These are phyloP conservation scores for Geotrichum bryndzae DNA, from an alignment of 1,139 yeast genomes.

Conservation along the genomic window DNA sequence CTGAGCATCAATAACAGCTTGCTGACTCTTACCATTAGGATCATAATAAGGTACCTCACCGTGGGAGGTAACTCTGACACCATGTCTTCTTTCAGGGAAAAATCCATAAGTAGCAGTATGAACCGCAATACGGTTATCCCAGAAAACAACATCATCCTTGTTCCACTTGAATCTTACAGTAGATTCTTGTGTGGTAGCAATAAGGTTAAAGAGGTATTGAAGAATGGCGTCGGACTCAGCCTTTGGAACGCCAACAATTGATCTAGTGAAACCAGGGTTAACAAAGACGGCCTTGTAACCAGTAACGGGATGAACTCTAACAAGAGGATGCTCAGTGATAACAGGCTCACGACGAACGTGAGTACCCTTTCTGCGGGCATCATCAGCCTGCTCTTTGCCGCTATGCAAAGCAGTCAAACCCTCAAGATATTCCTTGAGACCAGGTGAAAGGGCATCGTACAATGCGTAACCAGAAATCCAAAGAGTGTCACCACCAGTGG, in stretches of 20 bases:
- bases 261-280: slow-evolving; percentile 56
- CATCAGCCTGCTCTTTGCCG: slow-evolving; percentile 62
- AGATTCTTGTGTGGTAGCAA: slow-evolving; percentile 48
- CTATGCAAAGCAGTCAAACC: slow-evolving; percentile 60
- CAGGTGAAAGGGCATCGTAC: slow-evolving; percentile 62
- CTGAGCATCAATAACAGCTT: slow-evolving; percentile 24
- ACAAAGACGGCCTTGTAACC: slow-evolving; percentile 55
- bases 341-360: slow-evolving; percentile 60
- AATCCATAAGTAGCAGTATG: slow-evolving; percentile 50
- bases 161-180: slow-evolving; percentile 56
- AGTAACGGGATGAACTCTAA: slow-evolving; percentile 64
- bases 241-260: slow-evolving; percentile 57
- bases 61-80: slow-evolving; percentile 60
- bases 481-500: slow-evolving; percentile 68
- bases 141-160: slow-evolving; percentile 56
- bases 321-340: slow-evolving; percentile 56
- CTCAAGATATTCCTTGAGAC: slow-evolving; percentile 49
- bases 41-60: slow-evolving; percentile 42
- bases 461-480: slow-evolving; percentile 61
- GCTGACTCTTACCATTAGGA: slow-evolving; percentile 28
- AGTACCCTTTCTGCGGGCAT: slow-evolving; percentile 49
- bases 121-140: slow-evolving; percentile 65
- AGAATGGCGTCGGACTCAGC: slow-evolving; percentile 57
- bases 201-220: slow-evolving; percentile 47
- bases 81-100: slow-evolving; percentile 50